Conservation (phyloP, 106 monocot genomes). For the Acanthochlamys bracteata region DNA sequence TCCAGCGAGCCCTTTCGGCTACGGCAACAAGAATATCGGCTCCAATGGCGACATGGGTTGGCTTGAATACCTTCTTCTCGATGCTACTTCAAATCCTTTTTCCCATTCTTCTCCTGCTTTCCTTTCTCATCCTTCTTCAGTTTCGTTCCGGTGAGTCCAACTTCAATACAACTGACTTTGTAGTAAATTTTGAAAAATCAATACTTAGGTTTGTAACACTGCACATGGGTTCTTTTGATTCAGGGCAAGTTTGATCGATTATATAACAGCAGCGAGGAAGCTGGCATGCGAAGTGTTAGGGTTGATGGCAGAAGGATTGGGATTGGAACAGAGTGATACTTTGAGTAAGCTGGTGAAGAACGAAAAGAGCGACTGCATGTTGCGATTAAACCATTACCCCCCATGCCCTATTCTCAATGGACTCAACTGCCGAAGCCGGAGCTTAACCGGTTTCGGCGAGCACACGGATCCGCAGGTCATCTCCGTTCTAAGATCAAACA, state of each 20-base stretch:
- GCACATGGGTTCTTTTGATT: not conserved
- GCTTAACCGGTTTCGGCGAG: constrained; percentile 65
- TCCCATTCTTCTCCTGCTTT: constrained; percentile 12
- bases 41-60: constrained; percentile 72
- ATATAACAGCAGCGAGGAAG: constrained; percentile 37
- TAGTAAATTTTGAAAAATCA: not conserved
- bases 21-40: constrained; percentile 70
- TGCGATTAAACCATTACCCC: constrained; percentile 81
- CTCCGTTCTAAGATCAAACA: constrained; percentile 66
- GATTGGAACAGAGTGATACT: constrained; percentile 22
- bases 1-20: constrained; percentile 45
- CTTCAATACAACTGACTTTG: not conserved
- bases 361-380: constrained; percentile 47
- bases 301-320: constrained; percentile 62
- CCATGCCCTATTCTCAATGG: constrained; percentile 36
- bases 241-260: constrained; percentile 58
- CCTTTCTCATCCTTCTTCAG: constrained; percentile 9
- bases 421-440: constrained; percentile 21
- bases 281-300: constrained; percentile 52
- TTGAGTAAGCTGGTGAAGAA: constrained; percentile 48
- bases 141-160: constrained; percentile 22
- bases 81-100: constrained; percentile 13
- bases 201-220: not conserved
- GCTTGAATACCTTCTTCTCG: constrained; percentile 81
- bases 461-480: constrained; percentile 92